phyloP scores from a whole-genome alignment of 352 stramenopile species.

The Globisporangium camurandrum region DNA sequence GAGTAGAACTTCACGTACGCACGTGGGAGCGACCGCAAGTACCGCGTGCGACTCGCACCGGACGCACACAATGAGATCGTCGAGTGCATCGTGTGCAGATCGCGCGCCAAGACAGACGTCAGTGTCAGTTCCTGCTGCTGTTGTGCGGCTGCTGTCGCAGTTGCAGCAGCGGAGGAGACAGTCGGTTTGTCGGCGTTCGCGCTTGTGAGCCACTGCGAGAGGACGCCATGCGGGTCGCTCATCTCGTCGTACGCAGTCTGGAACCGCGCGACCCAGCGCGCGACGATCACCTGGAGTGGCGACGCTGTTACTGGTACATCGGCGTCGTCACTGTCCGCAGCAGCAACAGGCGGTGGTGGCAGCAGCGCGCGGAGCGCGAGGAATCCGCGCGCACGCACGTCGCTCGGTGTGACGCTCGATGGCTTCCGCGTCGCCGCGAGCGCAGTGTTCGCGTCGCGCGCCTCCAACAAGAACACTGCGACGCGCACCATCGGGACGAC shows the following conservation, averaged over 20 bases:
- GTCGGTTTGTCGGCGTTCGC: constrained; percentile 33
- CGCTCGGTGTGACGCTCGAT: constrained; percentile 44
- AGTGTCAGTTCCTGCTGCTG: constrained; percentile 18
- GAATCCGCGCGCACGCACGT: constrained; percentile 43
- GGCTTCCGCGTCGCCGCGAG: constrained; percentile 26
- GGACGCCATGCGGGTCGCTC: constrained; percentile 54
- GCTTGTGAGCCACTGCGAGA: constrained; percentile 72
- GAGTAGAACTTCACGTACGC: constrained; percentile 85
- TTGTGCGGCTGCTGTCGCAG: background rate
- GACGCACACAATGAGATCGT: constrained; percentile 68
- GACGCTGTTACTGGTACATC: no score
- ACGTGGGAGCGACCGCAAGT: constrained; percentile 60
- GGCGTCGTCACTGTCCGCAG: no score
- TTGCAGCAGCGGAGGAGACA: no score
- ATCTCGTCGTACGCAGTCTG: constrained; percentile 71
- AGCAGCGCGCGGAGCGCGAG: constrained; percentile 24
- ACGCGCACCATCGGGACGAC: constrained; percentile 65
- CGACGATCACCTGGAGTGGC: constrained; percentile 29
- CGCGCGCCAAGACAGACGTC: constrained; percentile 37
- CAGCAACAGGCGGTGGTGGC: constrained; percentile 4
- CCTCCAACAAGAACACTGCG: constrained; percentile 58
- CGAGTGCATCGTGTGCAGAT: constrained; percentile 75
- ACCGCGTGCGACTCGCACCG: constrained; percentile 54
- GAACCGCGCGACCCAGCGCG: constrained; percentile 59
- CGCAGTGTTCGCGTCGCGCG: constrained; percentile 9